A percentile compares a stretch with the other conserved stretches of the same genome.
Conservation (phyloP, 1,284 basidiomycete species). For the Grifola frondosa region DNA sequence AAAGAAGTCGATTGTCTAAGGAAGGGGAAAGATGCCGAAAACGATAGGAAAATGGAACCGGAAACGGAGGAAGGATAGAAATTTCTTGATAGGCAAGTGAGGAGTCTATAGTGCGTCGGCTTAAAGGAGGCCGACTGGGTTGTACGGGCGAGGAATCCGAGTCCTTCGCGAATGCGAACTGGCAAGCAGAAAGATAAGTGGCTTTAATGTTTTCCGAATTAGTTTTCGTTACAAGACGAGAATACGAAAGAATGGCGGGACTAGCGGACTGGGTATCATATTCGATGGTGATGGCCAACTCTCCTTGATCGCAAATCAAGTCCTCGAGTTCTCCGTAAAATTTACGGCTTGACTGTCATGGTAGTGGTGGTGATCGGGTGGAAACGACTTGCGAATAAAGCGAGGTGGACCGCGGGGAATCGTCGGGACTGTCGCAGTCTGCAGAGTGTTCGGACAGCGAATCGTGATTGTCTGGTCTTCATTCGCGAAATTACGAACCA, state of each 20-base stretch:
- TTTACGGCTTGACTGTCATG: background rate
- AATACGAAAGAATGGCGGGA: too few species aligned
- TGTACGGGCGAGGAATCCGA: too few species aligned
- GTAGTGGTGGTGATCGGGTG: too few species aligned
- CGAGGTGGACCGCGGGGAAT: slow-evolving; percentile 10
- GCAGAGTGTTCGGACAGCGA: slow-evolving; percentile 25
- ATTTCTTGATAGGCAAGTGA: slow-evolving; percentile 4
- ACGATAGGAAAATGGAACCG: background rate
- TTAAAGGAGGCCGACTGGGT: background rate
- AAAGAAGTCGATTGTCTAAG: slow-evolving; percentile 7
- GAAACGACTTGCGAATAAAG: background rate
- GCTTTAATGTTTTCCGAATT: slow-evolving; percentile 1
- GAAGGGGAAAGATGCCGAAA: background rate
- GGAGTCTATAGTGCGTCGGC: slow-evolving; percentile 8
- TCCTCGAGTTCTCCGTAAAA: slow-evolving; percentile 12
- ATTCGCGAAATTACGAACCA: slow-evolving; percentile 20
- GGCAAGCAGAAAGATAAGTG: slow-evolving; percentile 10
- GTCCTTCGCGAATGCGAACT: too few species aligned
- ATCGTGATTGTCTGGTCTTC: slow-evolving; percentile 26
- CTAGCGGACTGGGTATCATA: too few species aligned
- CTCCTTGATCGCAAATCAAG: slow-evolving; percentile 6
- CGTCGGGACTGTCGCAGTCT: slow-evolving; percentile 23
- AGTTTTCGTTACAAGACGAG: too few species aligned
- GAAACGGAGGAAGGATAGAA: background rate
- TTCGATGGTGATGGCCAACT: slow-evolving; percentile 6